A percentile compares a stretch with the other conserved stretches of the same genome.
phyloP scores from a whole-genome alignment of 192 early-diverging fungal genomes.

The Jimgerdemannia flammicorona region DNA sequence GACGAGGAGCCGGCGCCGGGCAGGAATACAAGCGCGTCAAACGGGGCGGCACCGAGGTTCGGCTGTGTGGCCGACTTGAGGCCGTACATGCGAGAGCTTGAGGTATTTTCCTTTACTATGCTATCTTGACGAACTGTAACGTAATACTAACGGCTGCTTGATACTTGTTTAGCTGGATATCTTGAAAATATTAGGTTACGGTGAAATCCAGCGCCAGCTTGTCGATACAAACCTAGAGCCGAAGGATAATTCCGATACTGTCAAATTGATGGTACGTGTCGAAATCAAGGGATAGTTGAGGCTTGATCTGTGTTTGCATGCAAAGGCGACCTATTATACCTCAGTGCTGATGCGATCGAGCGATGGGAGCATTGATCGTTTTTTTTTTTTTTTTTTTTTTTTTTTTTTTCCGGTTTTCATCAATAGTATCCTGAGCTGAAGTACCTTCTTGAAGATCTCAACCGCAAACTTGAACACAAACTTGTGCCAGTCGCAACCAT shows the following conservation, averaged over 20 bases:
- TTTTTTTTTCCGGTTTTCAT: background rate
- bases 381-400: background rate
- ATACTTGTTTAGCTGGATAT: background rate
- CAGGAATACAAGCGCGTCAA: background rate
- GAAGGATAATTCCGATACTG: background rate
- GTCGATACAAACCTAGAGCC: background rate
- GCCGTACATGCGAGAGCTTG: constrained; percentile 29
- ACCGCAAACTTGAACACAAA: constrained; percentile 43
- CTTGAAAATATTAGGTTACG: background rate
- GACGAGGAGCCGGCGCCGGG: constrained; percentile 1
- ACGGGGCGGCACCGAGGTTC: background rate
- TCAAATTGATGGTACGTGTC: background rate
- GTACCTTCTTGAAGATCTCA: constrained; percentile 46
- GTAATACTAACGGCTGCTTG: background rate
- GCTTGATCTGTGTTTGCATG: no score
- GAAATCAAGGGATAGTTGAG: no score
- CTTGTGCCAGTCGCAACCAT: constrained; percentile 16
- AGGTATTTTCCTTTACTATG: constrained; percentile 10
- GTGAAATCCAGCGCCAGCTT: background rate
- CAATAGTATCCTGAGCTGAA: constrained; percentile 23
- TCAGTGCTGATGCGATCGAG: no score
- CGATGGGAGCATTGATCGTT: background rate
- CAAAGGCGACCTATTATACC: no score
- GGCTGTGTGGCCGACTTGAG: constrained; percentile 17
- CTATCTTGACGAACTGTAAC: background rate